Base-by-base conservation (phyloP, 2,329 filamentous ascomycete genomes). In the Xylariaceae sp. region DNA sequence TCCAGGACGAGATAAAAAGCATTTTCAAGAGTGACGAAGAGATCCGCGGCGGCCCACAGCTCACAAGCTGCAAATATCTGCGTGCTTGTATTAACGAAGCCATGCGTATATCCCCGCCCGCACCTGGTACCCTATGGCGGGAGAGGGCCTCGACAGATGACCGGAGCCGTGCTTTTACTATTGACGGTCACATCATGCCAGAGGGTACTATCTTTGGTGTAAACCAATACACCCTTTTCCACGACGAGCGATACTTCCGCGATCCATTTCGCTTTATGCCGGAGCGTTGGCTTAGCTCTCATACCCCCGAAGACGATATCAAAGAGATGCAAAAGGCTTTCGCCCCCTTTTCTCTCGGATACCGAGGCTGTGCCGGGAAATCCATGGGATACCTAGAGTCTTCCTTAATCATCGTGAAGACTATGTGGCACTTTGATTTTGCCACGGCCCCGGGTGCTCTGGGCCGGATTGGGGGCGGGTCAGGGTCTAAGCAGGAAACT, bases 61-160 rank as follows among this genome's bases (percentile, higher is more conserved):
- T 58, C 2, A 33, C 40, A 11, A 31, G 46, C 31, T 58, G 53
- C 33, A 40, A 16, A 31, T 58, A 58, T 41, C 45, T 58, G 11
- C 50, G 53, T 6, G 56, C 48, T 28, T 42, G 41, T 22, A 53
- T 53, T 19, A 47, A 53, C 38, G 51, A 53, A 31, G 22, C 51
- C 13, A 19, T 53, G n/a, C 46, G 51, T 6, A 41, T 53, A 19
- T 41, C 46, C 12, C 38, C 51, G 14, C 51, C 51, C 1, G 18
- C 36, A 6, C 31, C 18, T 19, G 41, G 44, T 7, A 42, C 41
- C 13, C 38, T 49, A 5, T 53, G 51, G 51, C 51, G 51, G 2
- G 46, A 49, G 31, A 31, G 43, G 13, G 33, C 41, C 6, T 12
- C 39, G 11, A 36, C 48, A 13, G 42, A 45, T 16, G 44, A 53